These are phyloP conservation scores for Aspergillus steynii DNA, from an alignment of 495 filamentous ascomycete genomes.

Conservation along the genomic window DNA sequence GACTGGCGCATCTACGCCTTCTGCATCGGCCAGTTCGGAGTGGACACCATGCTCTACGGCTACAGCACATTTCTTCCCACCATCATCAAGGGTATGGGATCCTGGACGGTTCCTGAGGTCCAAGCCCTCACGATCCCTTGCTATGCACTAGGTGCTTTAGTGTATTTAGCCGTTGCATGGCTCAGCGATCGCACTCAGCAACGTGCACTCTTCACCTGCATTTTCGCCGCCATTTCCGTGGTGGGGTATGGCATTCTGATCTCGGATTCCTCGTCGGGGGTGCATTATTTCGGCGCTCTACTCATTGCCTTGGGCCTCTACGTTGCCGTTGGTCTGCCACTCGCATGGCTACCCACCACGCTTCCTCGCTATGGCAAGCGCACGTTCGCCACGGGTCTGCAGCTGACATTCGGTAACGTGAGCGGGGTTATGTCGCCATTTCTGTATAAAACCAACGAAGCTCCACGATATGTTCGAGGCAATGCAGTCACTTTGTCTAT, in stretches of 20 bases:
- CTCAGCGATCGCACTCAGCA: slow-evolving; percentile 61
- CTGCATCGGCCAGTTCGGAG: slow-evolving; percentile 65
- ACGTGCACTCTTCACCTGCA: slow-evolving; percentile 59
- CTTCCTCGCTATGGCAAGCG: slow-evolving; percentile 71
- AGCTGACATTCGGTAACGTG: slow-evolving; percentile 65
- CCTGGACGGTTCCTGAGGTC: slow-evolving; percentile 60
- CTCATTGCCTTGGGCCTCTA: slow-evolving; percentile 72
- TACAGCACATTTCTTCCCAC: slow-evolving; percentile 77
- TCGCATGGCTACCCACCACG: slow-evolving; percentile 64
- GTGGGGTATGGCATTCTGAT: slow-evolving; percentile 69
- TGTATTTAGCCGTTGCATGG: slow-evolving; percentile 61
- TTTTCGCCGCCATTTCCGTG: slow-evolving; percentile 59
- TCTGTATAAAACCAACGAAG: slow-evolving; percentile 41
- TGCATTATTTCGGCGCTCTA: slow-evolving; percentile 72
- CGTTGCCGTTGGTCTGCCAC: slow-evolving; percentile 65
- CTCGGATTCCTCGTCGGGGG: slow-evolving; percentile 55
- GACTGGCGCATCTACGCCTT: slow-evolving; percentile 72
- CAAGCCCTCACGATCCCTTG: slow-evolving; percentile 80
- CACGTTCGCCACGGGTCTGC: slow-evolving; percentile 67
- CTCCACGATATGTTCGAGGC: slow-evolving; percentile 42
- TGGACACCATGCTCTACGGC: slow-evolving; percentile 74
- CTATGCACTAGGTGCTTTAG: slow-evolving; percentile 67
- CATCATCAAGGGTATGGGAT: slow-evolving; percentile 68
- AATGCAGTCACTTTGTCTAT: slow-evolving; percentile 50
- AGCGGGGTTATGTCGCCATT: slow-evolving; percentile 71